Base-by-base conservation (phyloP, 257 asterid species). In the Lantana camara region DNA sequence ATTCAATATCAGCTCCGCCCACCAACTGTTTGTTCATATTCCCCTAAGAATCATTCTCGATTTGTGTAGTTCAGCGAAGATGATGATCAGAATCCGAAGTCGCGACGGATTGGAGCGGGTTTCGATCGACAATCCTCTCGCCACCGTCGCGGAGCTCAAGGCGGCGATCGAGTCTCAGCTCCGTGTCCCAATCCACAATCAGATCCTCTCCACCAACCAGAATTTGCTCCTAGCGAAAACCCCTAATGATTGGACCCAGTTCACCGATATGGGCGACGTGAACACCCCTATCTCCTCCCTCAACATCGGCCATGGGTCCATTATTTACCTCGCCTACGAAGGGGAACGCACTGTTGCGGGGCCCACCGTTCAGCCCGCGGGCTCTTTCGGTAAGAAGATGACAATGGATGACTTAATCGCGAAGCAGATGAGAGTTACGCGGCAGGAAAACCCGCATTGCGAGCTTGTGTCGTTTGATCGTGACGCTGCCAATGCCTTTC, bases 41-140 rank as follows among this genome's bases (percentile, higher is more conserved):
- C 68, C 71, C n/a, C 21, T 12, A 52, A 38, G 13, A 49, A 20
- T 58, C 46, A 17, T 51, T 9, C 53, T 7, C 13, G 37, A 3
- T 29, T 19, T 50, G 53, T n/a, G 29, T 14, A 63, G 58, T 50
- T 45, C 37, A 12, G 41, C 46, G 34, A 83, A 73, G 84, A 84
- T 93, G 99, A 88, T 94, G 96, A 88, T 94, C 79, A 80, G 99
- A 82, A 75, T 94, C 74, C 95, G 99, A 56, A 94, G 99, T 80
- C 85, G 99, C 68, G 99, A 94, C 67, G 99, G 99, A 19, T 60
- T 94, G 52, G 99, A 94, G 78, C 82, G 99, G 63, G 82, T 94
- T 66, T 82, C 84, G n/a, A 75, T 94, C 73, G 91, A 75, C n/a
- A 73, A 78, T 60, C 86, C 95, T 1, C 74, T 35, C 40, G 77